Evolutionary conservation across 192 early-diverging fungal genomes (phyloP).

Genomic region (Kickxella alabastrina): DNA sequence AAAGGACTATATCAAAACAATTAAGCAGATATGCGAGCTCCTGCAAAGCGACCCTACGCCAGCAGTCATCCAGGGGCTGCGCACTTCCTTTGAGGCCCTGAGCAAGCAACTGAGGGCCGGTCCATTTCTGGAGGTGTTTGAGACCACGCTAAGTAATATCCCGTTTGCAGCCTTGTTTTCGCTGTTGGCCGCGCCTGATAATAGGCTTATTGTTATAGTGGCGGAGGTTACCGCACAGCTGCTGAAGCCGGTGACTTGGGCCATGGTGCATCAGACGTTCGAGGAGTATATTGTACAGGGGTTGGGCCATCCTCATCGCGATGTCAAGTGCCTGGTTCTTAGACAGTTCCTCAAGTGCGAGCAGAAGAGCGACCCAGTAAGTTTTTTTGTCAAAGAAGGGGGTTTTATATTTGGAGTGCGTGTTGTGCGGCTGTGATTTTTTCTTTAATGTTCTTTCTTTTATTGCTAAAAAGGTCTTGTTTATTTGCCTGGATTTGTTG

Average conservation of each 20-base stretch:
- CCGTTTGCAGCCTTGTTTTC: slow-evolving; percentile 46
- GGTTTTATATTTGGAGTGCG: too few species aligned
- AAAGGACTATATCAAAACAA: slow-evolving; percentile 31
- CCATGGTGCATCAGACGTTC: slow-evolving; percentile 47
- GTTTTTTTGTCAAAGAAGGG: slow-evolving; percentile 4
- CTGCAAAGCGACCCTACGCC: slow-evolving; percentile 47
- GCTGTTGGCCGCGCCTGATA: slow-evolving; percentile 41
- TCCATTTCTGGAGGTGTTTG: slow-evolving; percentile 48
- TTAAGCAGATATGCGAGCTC: slow-evolving; percentile 44
- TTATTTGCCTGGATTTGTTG: slow-evolving; percentile 1
- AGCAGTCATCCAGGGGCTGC: slow-evolving; percentile 35
- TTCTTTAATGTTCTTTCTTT: neutral
- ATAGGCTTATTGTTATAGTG: slow-evolving; percentile 36
- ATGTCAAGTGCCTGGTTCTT: slow-evolving; percentile 42
- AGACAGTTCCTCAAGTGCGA: slow-evolving; percentile 46
- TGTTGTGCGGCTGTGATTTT: too few species aligned
- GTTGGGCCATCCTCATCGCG: slow-evolving; percentile 40
- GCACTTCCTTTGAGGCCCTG: slow-evolving; percentile 33
- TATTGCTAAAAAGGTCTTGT: neutral
- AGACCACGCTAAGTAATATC: slow-evolving; percentile 42
- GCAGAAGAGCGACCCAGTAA: slow-evolving; percentile 28
- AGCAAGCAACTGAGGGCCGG: slow-evolving; percentile 42
- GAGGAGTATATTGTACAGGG: slow-evolving; percentile 51
- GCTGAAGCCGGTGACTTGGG: slow-evolving; percentile 42
- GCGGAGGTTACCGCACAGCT: slow-evolving; percentile 35